Conservation (phyloP, 31 red algal species). For the Endocladia muricata region DNA sequence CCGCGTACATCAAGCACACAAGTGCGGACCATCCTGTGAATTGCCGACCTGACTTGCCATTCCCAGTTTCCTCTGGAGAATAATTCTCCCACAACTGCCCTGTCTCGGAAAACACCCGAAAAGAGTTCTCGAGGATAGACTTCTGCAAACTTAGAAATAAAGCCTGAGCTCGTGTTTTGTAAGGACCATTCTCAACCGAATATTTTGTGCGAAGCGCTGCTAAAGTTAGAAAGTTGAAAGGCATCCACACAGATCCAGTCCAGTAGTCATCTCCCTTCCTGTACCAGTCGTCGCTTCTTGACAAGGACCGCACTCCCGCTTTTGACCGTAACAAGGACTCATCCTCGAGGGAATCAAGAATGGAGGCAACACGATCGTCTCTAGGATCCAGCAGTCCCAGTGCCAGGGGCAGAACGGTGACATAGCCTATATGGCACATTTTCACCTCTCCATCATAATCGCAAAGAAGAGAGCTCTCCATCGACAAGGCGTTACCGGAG, state of each 20-base stretch:
- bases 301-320: slow-evolving; percentile 87
- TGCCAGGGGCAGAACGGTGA: slow-evolving; percentile 78
- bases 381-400: slow-evolving; percentile 64
- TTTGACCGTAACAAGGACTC: slow-evolving; percentile 15
- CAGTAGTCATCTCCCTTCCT: slow-evolving; percentile 90
- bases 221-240: slow-evolving; percentile 85
- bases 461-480: slow-evolving; percentile 53
- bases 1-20: slow-evolving; percentile 79
- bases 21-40: slow-evolving; percentile 98
- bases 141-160: slow-evolving; percentile 48
- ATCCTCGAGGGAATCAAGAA: slow-evolving; percentile 67
- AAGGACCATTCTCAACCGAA: slow-evolving; percentile 64
- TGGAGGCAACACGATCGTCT: slow-evolving; percentile 51
- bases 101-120: slow-evolving; percentile 56
- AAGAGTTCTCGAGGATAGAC: slow-evolving; percentile 57
- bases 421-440: slow-evolving; percentile 89
- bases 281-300: slow-evolving; percentile 52
- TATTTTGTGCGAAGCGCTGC: slow-evolving; percentile 84
- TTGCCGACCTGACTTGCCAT: slow-evolving; percentile 75
- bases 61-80: slow-evolving; percentile 66
- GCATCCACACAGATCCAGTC: slow-evolving; percentile 98
- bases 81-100: slow-evolving; percentile 96
- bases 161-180: slow-evolving; percentile 37
- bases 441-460: slow-evolving; percentile 78
- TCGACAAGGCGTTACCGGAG: not conserved